phyloP scores from a whole-genome alignment of 768 basidiomycete species.

The Boletus rubroflammeus region DNA sequence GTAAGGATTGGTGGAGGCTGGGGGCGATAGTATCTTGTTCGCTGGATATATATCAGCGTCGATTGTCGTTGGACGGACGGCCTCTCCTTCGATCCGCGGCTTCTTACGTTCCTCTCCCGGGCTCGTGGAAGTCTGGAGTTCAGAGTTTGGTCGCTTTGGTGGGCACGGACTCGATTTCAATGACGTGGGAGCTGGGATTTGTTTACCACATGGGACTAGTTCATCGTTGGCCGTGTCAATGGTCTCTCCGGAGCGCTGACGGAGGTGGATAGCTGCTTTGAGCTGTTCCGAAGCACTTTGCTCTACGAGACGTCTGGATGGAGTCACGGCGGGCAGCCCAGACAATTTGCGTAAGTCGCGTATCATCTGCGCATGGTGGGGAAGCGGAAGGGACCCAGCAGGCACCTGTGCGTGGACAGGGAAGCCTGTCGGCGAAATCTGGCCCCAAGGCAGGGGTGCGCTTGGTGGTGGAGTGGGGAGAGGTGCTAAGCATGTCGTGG shows the following conservation, averaged over 20 bases:
- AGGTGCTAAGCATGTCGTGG: constrained; percentile 15
- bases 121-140: background rate
- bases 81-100: constrained; percentile 14
- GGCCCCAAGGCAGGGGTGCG: constrained; percentile 3
- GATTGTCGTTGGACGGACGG: background rate
- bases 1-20: background rate
- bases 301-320: background rate
- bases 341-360: constrained; percentile 3
- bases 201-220: background rate
- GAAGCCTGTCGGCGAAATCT: constrained; percentile 7
- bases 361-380: background rate
- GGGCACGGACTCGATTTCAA: background rate
- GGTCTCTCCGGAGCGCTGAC: background rate
- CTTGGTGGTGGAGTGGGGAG: constrained; percentile 23
- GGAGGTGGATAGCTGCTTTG: background rate
- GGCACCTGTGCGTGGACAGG: constrained; percentile 9
- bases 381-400: constrained; percentile 6
- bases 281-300: constrained; percentile 3
- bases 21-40: background rate
- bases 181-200: background rate
- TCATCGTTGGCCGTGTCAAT: background rate
- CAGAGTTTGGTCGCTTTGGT: constrained; percentile 19
- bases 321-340: constrained; percentile 1
- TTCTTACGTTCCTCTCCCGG: constrained; percentile 19
- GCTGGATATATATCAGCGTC: background rate